Evolutionary conservation across 768 basidiomycete genomes (phyloP), one percentile per base, ranked within the genome.

Genomic region (Auricularia auricula-judae): DNA sequence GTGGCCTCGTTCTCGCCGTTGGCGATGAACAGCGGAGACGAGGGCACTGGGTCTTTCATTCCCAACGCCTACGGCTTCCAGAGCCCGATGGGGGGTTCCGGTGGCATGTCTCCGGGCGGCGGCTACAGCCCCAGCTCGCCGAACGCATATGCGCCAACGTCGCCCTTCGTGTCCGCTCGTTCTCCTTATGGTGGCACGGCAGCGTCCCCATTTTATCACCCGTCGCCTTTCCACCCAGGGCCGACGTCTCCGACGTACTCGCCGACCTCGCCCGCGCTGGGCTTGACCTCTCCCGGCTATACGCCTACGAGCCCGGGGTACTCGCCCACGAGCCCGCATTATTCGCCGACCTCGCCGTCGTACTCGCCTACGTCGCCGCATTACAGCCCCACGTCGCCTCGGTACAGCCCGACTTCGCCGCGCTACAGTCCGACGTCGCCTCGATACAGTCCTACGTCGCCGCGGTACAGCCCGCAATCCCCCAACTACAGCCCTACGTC

Each of bases 1-100:
- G 82, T 88, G 3, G 90, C 93, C 4, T 86, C 92, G 0, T 98
- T 98, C 82, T 97, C 95, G n/a, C 96, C 95, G 0, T 83, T 98
- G 42, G 91, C 91, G 34, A 86, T 87, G 66, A 91, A 87, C 67
- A 72, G 72, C 2, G 88, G 85, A 51, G 89, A 89, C 63, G 95
- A 97, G 69, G 93, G 93, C 67, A 81, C 86, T 0, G 81, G 87
- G 7, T 86, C 81, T 66, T 93, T 90, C 23, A 29, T 59, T 1
- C 23, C 56, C 80, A 82, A 29, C 29, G 29, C 80, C 51, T 86
- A 88, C 69, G 82, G 83, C 0, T 94, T 87, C 69, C 88, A 88
- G 74, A 93, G 91, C 68, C 94, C 94, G 0, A 79, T 87, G 67
- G 85, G 89, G 42, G 86, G 89, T 10, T 91, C 89, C 53, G 86